Evolutionary conservation across 768 basidiomycete genomes (phyloP).

Genomic region (Pisolithus tinctorius): DNA sequence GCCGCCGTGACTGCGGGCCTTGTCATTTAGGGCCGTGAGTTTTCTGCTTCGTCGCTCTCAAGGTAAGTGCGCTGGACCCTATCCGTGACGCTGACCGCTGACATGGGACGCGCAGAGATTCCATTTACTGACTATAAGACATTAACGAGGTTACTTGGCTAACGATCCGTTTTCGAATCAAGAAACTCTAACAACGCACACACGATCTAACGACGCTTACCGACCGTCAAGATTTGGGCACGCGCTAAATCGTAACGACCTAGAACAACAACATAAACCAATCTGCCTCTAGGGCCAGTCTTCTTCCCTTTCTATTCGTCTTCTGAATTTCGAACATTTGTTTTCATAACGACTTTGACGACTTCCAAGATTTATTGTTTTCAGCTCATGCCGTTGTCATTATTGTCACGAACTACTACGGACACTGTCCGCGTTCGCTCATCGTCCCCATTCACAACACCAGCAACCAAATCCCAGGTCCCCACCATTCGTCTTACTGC

Average conservation of each 20-base stretch:
- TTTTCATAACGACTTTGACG: slow-evolving; percentile 21
- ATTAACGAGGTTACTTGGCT: slow-evolving; percentile 19
- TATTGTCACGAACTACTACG: slow-evolving; percentile 24
- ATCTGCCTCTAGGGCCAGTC: neutral
- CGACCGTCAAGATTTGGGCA: slow-evolving; percentile 8
- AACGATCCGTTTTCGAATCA: slow-evolving; percentile 16
- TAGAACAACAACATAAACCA: slow-evolving; percentile 17
- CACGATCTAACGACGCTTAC: slow-evolving; percentile 13
- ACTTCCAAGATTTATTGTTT: slow-evolving; percentile 9
- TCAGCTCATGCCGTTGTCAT: slow-evolving; percentile 24
- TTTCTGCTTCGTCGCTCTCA: slow-evolving; percentile 10
- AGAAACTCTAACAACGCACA: slow-evolving; percentile 8
- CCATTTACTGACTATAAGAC: slow-evolving; percentile 15
- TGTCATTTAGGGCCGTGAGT: slow-evolving; percentile 22
- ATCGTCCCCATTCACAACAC: slow-evolving; percentile 22
- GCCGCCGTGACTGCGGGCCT: slow-evolving; percentile 13
- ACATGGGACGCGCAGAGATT: slow-evolving; percentile 7
- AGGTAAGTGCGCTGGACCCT: slow-evolving; percentile 14
- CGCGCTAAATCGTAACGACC: slow-evolving; percentile 14
- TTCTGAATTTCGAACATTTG: slow-evolving; percentile 11
- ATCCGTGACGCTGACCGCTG: neutral
- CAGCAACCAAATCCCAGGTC: slow-evolving; percentile 25
- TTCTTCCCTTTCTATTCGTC: slow-evolving; percentile 1
- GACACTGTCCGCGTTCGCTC: slow-evolving; percentile 20
- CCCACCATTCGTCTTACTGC: slow-evolving; percentile 68